Conservation (phyloP, 2,329 filamentous ascomycete species). For the Microascus cirrosus region DNA sequence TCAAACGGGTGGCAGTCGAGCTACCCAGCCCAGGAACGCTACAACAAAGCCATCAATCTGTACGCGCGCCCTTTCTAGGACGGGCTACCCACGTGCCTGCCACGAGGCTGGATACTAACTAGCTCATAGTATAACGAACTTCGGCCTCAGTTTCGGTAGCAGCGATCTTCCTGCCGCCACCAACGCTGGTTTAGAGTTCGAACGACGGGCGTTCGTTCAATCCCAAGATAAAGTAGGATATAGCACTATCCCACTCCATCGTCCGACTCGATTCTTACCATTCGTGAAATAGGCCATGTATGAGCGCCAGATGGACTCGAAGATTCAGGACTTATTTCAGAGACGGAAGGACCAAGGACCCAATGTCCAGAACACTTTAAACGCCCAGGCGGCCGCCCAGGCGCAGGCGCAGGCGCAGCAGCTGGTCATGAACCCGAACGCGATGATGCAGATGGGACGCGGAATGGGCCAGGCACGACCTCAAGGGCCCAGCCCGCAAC, state of each 20-base stretch:
- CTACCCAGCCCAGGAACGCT: slow-evolving; percentile 24
- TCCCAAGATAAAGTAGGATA: slow-evolving; percentile 35
- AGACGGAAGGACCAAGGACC: slow-evolving; percentile 39
- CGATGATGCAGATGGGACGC: slow-evolving; percentile 32
- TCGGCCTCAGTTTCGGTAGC: slow-evolving; percentile 30
- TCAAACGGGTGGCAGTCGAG: slow-evolving; percentile 27
- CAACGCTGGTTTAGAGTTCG: slow-evolving; percentile 30
- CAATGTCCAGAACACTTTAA: slow-evolving; percentile 37
- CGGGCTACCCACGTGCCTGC: neutral
- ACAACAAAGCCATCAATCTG: slow-evolving; percentile 30
- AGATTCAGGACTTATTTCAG: slow-evolving; percentile 35
- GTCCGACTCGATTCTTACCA: slow-evolving; percentile 9
- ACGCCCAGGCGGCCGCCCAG: slow-evolving; percentile 25
- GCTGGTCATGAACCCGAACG: slow-evolving; percentile 39
- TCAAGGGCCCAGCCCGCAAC: slow-evolving; percentile 30
- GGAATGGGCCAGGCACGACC: slow-evolving; percentile 19
- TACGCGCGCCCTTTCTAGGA: slow-evolving; percentile 14
- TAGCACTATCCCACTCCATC: neutral
- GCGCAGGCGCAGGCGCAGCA: slow-evolving; percentile 30
- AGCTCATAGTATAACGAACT: slow-evolving; percentile 34
- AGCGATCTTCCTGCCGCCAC: slow-evolving; percentile 29
- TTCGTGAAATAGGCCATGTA: slow-evolving; percentile 29
- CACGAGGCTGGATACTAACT: slow-evolving; percentile 4
- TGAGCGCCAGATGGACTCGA: slow-evolving; percentile 32
- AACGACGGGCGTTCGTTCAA: slow-evolving; percentile 33